These are phyloP conservation scores for Kodamaea kakaduensis DNA, from an alignment of 805 yeast species.

Conservation along the genomic window DNA sequence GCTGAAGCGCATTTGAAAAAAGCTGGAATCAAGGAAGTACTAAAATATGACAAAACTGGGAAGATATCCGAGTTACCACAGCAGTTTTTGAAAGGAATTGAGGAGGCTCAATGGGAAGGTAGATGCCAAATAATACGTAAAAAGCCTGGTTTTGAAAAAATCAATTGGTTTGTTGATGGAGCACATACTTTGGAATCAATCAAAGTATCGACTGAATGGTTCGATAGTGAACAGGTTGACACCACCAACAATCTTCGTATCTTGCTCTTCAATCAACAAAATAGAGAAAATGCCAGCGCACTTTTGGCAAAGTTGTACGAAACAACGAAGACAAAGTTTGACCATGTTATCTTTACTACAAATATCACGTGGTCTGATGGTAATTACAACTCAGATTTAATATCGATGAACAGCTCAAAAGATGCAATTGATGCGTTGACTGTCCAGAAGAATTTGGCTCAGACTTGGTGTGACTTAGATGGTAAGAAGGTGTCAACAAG, in stretches of 20 bases:
- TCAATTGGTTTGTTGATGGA: constrained; percentile 89
- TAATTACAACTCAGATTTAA: constrained; percentile 71
- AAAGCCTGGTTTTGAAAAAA: constrained; percentile 32
- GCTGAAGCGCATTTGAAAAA: constrained; percentile 55
- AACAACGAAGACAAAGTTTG: constrained; percentile 45
- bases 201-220: constrained; percentile 81
- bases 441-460: constrained; percentile 74
- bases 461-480: constrained; percentile 61
- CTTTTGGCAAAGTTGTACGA: constrained; percentile 54
- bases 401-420: constrained; percentile 78
- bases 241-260: constrained; percentile 40
- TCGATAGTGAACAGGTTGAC: constrained; percentile 24
- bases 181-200: constrained; percentile 93
- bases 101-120: constrained; percentile 85
- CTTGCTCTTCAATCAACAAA: constrained; percentile 89
- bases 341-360: constrained; percentile 80
- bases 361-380: constrained; percentile 91
- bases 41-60: constrained; percentile 17
- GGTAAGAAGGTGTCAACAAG: constrained; percentile 22
- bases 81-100: constrained; percentile 56
- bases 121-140: constrained; percentile 73
- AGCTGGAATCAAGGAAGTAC: constrained; percentile 36
- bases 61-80: constrained; percentile 39
- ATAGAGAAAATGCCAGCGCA: constrained; percentile 69
- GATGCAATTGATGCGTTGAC: constrained; percentile 73